Evolutionary conservation across 306 rosid genomes (phyloP).

Genomic region (Clitoria ternatea): DNA sequence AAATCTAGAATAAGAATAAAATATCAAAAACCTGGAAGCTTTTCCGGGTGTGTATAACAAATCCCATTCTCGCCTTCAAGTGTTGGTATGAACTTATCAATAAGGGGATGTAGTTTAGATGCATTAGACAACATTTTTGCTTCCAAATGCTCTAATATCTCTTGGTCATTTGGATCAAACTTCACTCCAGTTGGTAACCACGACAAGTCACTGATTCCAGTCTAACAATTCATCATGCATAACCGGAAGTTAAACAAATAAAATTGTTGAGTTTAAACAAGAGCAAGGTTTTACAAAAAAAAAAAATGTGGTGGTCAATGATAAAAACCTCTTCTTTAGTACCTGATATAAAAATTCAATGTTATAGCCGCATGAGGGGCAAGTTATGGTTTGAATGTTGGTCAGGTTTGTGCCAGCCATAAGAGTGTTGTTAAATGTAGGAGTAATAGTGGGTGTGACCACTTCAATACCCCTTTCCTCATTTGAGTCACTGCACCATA

Average conservation of each 20-base stretch:
- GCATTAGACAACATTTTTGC: conserved; percentile 55
- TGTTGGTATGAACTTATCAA: conserved; percentile 78
- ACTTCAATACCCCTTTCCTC: conserved; percentile 40
- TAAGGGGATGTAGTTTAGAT: conserved; percentile 68
- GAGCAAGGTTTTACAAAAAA: not conserved
- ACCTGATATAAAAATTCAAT: conserved; percentile 64
- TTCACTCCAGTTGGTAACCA: conserved; percentile 81
- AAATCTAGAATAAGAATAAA: not conserved
- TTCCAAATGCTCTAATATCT: conserved; percentile 75
- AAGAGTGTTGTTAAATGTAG: not conserved
- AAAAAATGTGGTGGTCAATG: not conserved
- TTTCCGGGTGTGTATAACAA: conserved; percentile 91
- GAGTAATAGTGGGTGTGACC: conserved; percentile 16
- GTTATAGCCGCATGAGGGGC: conserved; percentile 75
- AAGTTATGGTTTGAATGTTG: conserved; percentile 37
- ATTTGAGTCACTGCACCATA: conserved; percentile 64
- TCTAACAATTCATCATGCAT: conserved; percentile 1
- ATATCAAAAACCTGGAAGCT: conserved; percentile 56
- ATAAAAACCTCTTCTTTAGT: not conserved
- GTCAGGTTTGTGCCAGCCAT: not conserved
- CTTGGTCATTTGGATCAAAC: conserved; percentile 82
- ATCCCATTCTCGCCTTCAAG: conserved; percentile 83
- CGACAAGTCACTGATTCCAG: conserved; percentile 61
- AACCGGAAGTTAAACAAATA: not conserved
- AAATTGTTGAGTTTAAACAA: not conserved